Percentiles rank a stretch among this genome's conserved stretches.
These are phyloP conservation scores for Keithomyces neogunnii DNA, from an alignment of 2,329 filamentous ascomycete genomes.

Conservation along the genomic window DNA sequence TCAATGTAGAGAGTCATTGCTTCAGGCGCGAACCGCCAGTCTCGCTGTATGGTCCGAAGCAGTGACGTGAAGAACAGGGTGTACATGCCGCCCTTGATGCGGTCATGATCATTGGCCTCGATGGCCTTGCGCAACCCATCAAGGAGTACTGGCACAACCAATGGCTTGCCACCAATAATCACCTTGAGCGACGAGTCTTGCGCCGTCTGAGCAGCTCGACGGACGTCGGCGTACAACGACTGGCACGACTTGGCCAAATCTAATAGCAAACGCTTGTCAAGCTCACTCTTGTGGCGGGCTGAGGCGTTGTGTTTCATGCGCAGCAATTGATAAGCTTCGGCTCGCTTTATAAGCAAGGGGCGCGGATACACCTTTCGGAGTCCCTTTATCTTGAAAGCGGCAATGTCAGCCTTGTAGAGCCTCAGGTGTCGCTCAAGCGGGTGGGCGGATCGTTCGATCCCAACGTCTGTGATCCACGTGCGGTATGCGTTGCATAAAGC, in stretches of 20 bases:
- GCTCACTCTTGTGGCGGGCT: slow-evolving; percentile 76
- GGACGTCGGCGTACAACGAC: slow-evolving; percentile 89
- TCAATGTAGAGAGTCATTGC: slow-evolving; percentile 84
- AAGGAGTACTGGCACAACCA: slow-evolving; percentile 85
- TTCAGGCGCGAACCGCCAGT: slow-evolving; percentile 93
- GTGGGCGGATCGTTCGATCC: slow-evolving; percentile 90
- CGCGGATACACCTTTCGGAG: slow-evolving; percentile 87
- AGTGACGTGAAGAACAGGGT: slow-evolving; percentile 83
- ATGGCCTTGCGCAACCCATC: slow-evolving; percentile 71
- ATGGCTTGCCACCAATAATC: slow-evolving; percentile 74
- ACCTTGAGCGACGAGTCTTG: slow-evolving; percentile 91
- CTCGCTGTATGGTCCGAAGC: slow-evolving; percentile 75
- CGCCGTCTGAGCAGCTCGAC: slow-evolving; percentile 85
- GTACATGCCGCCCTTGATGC: slow-evolving; percentile 92
- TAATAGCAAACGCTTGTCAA: slow-evolving; percentile 76
- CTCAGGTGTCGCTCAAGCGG: slow-evolving; percentile 80
- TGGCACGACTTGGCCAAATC: slow-evolving; percentile 86
- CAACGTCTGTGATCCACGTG: slow-evolving; percentile 96
- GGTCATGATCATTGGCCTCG: slow-evolving; percentile 71
- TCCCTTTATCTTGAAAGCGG: slow-evolving; percentile 90
- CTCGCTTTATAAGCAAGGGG: slow-evolving; percentile 82
- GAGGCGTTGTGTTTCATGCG: slow-evolving; percentile 90
- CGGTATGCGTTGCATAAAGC: slow-evolving; percentile 85
- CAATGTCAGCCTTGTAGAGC: slow-evolving; percentile 77
- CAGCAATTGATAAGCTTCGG: slow-evolving; percentile 89